Percentiles rank a stretch among this genome's conserved stretches.
These are phyloP conservation scores for Malassezia dermatis DNA, from an alignment of 1,284 basidiomycete species.

Conservation along the genomic window DNA sequence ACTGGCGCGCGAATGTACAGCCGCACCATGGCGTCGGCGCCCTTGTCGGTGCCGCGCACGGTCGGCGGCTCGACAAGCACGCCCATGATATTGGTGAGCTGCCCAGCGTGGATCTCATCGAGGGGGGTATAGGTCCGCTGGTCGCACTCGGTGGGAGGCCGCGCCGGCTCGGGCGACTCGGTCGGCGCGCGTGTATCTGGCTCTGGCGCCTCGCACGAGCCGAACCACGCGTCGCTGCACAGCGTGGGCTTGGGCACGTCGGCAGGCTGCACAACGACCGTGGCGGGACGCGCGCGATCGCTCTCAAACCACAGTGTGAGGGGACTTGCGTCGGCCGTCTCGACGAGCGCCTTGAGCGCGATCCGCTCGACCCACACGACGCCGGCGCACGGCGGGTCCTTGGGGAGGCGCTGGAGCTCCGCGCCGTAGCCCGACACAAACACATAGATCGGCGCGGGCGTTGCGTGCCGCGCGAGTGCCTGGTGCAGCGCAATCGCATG, in stretches of 20 bases:
- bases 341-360: constrained; percentile 12
- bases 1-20: not conserved
- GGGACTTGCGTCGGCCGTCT: not conserved
- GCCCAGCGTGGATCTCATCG: constrained; percentile 19
- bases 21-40: not conserved
- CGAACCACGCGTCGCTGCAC: not conserved
- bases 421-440: constrained; percentile 16
- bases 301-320: constrained; percentile 15
- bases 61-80: constrained; percentile 21
- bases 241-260: not conserved
- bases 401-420: constrained; percentile 5
- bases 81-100: constrained; percentile 25
- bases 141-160: not conserved
- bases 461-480: not conserved
- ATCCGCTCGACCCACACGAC: constrained; percentile 7
- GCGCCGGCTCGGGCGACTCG: not conserved
- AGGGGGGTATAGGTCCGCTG: constrained; percentile 22
- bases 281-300: constrained; percentile 7
- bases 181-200: not conserved
- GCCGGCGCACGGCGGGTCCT: not conserved
- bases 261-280: not conserved
- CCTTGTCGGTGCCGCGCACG: constrained; percentile 19
- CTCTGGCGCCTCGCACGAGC: not conserved
- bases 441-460: not conserved
- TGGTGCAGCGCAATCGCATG: constrained; percentile 4